Base-by-base conservation (phyloP, 768 basidiomycete genomes). In the Mycena chlorophos region DNA sequence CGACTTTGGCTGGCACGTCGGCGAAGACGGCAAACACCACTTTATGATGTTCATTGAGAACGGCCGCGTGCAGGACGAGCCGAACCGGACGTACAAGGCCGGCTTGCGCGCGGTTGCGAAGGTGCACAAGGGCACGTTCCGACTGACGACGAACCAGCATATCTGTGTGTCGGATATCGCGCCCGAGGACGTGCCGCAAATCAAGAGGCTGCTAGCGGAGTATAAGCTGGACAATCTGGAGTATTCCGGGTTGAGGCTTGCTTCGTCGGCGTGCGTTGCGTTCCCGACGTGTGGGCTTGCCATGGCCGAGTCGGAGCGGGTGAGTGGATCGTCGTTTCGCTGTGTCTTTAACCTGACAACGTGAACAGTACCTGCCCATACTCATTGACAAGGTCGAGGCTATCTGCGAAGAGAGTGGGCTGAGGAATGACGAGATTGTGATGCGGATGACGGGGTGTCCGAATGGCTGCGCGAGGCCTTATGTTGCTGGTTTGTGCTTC, bases 371-470 rank as follows among this genome's bases (percentile, higher is more conserved):
- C 71, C 78, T 99, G 13, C 97, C 96, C 16, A 65, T 98, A 14
- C 85, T 98, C 37, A 79, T 98, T 55, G 88, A 92, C 73, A 98
- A 98, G 74, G 88, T 98, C 17, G 96, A 99, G 76, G 85, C 86
- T 73, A 88, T 98, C 5, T 91, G 90, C 66, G 97, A 98, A 69
- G 91, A 94, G 69, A 89, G 86, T 63, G 96, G 96, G 19, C 77
- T 98, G 38, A 81, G 96, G 43, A 88, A 97, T 68, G 96, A 99
- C 71, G 86, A 89, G 2, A 96, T 98, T 61, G 85, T 98, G 57
- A 98, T 99, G 96, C 84, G 96, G 51, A 98, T 98, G 95, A 98
- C 95, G 16, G 96, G 96, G 48, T 98, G 95, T 63, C 92, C 92
- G 2, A 94, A 94, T 65, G 93, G 92, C 31, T 94, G 94, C 69